Evolutionary conservation across 78 protist species (phyloP).

Genomic region (Dictyostelium brefeldianum): DNA sequence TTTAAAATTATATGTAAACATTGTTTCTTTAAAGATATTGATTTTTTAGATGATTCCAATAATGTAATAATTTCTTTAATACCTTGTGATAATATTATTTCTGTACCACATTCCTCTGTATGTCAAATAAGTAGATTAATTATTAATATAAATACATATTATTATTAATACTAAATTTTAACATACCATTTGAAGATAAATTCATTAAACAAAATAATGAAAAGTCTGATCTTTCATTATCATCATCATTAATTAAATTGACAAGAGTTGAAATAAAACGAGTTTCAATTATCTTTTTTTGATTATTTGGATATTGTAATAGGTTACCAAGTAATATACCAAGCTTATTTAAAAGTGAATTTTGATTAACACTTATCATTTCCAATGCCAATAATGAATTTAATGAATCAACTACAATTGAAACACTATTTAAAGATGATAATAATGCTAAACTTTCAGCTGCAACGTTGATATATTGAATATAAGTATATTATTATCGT

Average conservation of each 20-base stretch:
- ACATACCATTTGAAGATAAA: constrained; percentile 52
- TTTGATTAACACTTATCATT: constrained; percentile 35
- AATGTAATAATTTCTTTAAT: constrained; percentile 2
- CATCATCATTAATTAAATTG: constrained; percentile 53
- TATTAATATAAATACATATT: neutral
- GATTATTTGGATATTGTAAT: constrained; percentile 17
- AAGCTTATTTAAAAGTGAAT: constrained; percentile 9
- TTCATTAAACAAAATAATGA: constrained; percentile 59
- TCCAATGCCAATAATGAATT: constrained; percentile 43
- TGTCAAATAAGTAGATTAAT: too few species aligned
- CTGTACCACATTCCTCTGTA: constrained; percentile 50
- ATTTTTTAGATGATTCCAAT: constrained; percentile 16
- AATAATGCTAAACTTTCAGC: constrained; percentile 53
- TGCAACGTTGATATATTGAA: neutral
- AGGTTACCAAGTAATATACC: constrained; percentile 61
- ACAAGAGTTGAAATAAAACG: constrained; percentile 27
- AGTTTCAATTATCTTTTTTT: constrained; percentile 40
- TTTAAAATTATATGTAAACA: constrained; percentile 21
- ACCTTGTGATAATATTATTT: constrained; percentile 59
- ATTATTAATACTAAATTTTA: neutral
- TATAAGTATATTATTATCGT: neutral
- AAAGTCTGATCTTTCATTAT: constrained; percentile 51
- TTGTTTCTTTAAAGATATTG: constrained; percentile 30
- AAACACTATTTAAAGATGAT: constrained; percentile 8
- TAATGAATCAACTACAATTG: constrained; percentile 17